Evolutionary conservation across 1,284 basidiomycete species (phyloP).

Genomic region (Trametes sp.): DNA sequence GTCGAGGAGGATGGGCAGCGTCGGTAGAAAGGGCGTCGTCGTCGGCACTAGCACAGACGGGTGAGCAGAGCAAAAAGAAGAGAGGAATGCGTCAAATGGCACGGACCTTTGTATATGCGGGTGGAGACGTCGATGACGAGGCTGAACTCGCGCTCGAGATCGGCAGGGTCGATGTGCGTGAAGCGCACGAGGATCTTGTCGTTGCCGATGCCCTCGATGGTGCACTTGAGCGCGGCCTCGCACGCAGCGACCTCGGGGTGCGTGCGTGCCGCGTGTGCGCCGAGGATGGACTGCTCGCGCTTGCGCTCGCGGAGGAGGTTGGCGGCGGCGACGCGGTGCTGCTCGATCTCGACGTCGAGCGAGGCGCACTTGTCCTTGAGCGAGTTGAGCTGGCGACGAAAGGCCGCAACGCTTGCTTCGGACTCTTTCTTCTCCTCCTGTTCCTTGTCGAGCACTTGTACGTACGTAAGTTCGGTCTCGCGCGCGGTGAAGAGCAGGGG

Average conservation of each 20-base stretch:
- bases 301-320: slow-evolving; percentile 75
- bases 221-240: slow-evolving; percentile 67
- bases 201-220: slow-evolving; percentile 77
- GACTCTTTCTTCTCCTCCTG: slow-evolving; percentile 74
- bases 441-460: slow-evolving; percentile 69
- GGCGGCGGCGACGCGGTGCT: slow-evolving; percentile 62
- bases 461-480: neutral
- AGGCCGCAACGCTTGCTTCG: slow-evolving; percentile 64
- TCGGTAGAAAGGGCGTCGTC: slow-evolving; percentile 68
- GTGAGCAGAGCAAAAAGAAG: neutral
- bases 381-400: slow-evolving; percentile 68
- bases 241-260: slow-evolving; percentile 64
- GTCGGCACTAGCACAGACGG: slow-evolving; percentile 60
- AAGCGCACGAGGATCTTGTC: slow-evolving; percentile 81
- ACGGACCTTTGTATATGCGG: slow-evolving; percentile 70
- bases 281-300: slow-evolving; percentile 68
- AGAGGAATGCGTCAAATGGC: neutral
- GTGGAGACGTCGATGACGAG: slow-evolving; percentile 79
- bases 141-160: slow-evolving; percentile 69
- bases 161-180: slow-evolving; percentile 65
- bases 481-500: neutral
- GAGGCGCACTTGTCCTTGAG: slow-evolving; percentile 64
- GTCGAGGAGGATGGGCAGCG: slow-evolving; percentile 68
- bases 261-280: slow-evolving; percentile 61
- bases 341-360: slow-evolving; percentile 74